Evolutionary conservation across 176 grass and related monocot species (phyloP), one percentile per base, ranked within the genome.

Genomic region (Hordeum vulgare): DNA sequence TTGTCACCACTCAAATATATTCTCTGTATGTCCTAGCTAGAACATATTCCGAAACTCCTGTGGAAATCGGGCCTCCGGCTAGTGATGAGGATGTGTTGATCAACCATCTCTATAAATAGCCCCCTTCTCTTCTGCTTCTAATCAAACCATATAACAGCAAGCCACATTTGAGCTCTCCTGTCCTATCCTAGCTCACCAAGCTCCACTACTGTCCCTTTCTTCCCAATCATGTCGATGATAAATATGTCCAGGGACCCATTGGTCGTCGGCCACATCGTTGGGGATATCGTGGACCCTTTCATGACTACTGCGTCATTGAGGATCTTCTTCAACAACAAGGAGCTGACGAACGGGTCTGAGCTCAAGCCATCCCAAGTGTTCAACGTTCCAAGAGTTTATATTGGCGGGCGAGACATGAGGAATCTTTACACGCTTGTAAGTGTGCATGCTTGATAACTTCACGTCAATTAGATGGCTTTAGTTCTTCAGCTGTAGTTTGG

Each of bases 391-490:
- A 83, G 86, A 85, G 81, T 93, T 31, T 78, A 88, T 74, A 91
- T 94, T 25, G 54, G 81, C 3, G 92, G 95, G 31, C 78, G 89
- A 28, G 90, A 97, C 76, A 89, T 93, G 88, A 89, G 95, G 59
- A 97, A 87, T 33, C 79, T 97, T 18, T 97, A 97, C 61, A 97
- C 95, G 18, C 95, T 97, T 86, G 95, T 94, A 79, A 94, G 92
- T 76, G 2, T 54, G 92, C 56, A 4, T 54, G 37, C 12, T 15
- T 41, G 1, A 13, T 35, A 44, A 45, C 18, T 47, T 61, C 36
- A 49, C 49, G 14, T 67, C 64, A 28, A 27, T 28, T 72, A 71
- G 40, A 45, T 47, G 11, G 2, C 51, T 59, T 76, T 24, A 1
- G 25, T 23, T 45, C n/a, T 34, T 34, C 8, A 56, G 5, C 27